Evolutionary conservation across 306 rosid genomes (phyloP).

Genomic region (Abrus pulchellus): DNA sequence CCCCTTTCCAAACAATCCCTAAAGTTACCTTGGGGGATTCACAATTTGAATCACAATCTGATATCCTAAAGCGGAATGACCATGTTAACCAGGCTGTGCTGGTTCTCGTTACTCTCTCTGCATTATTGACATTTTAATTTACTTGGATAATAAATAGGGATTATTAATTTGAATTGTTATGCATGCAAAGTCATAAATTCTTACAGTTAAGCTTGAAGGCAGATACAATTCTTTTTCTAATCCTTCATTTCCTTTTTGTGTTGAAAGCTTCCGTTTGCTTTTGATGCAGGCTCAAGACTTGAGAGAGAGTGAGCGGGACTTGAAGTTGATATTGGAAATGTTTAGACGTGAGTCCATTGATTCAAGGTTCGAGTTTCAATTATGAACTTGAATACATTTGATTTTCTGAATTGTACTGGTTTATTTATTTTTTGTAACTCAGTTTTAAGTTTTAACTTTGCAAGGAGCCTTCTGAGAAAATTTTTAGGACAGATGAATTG

Average conservation of each 20-base stretch:
- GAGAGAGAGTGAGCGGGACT: constrained; percentile 64
- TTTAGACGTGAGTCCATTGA: constrained; percentile 87
- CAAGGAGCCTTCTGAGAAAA: neutral
- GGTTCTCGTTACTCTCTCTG: neutral
- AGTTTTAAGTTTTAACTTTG: neutral
- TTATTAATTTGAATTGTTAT: neutral
- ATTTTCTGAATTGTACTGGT: constrained; percentile 6
- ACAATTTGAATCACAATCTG: too few species aligned
- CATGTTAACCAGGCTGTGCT: neutral
- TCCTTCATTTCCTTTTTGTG: constrained; percentile 24
- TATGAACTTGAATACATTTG: constrained; percentile 40
- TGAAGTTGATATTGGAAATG: constrained; percentile 82
- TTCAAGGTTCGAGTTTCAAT: constrained; percentile 70
- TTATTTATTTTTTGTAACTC: neutral
- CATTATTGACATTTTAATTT: constrained; percentile 6
- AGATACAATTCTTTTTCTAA: neutral
- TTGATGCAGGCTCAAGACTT: constrained; percentile 74
- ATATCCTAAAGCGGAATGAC: too few species aligned
- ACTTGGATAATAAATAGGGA: constrained; percentile 24
- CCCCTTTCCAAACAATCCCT: too few species aligned
- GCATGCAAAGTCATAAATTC: constrained; percentile 5
- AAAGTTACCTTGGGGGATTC: too few species aligned
- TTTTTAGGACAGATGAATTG: constrained; percentile 10
- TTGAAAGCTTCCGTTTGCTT: constrained; percentile 11
- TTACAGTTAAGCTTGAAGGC: too few species aligned